Evolutionary conservation across 306 rosid genomes (phyloP), one percentile per base, ranked within the genome.

Genomic region (Cicer chorassanicum): DNA sequence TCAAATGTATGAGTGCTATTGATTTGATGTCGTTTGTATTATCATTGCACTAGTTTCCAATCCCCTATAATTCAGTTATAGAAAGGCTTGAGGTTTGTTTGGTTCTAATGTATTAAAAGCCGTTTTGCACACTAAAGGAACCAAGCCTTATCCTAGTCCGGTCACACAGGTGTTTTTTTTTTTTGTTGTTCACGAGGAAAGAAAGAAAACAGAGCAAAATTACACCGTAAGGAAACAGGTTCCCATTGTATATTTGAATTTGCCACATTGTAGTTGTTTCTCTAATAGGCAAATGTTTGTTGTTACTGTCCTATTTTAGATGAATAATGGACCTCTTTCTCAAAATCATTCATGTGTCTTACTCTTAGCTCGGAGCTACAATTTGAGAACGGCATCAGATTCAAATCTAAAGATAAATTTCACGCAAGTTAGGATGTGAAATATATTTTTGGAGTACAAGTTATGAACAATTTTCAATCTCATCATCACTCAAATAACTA

Each of bases 1-100:
- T 74, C 76, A 34, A 45, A 36, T 54, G 57, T 63, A 68, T 65
- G 80, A 73, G 80, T 70, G 61, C 59, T 43, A 70, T 67, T 85
- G 67, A 56, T 60, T 63, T 82, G 55, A 67, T 77, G 70, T 72
- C 54, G 56, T 64, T 51, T 90, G 89, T 85, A 82, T 80, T 66
- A 44, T 80, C 68, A 75, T 49, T 72, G 66, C 73, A 74, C 29
- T 68, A 41, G 61, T 74, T 66, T 36, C 48, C 48, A 16, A 55
- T 76, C 29, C 12, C 76, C 42, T 54, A 42, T 13, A 48, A 12
- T 12, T 50, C 55, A 65, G 45, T 74, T 21, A 44, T 80, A 70
- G 24, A 69, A 70, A 43, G 48, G 49, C 39, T 40, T 41, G 41
- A 6, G 65, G 55, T 13, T 48, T 46, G 65, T 44, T 45, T 55